Base-by-base conservation (phyloP, 257 asterid genomes). In the Haberlea rhodopensis region DNA sequence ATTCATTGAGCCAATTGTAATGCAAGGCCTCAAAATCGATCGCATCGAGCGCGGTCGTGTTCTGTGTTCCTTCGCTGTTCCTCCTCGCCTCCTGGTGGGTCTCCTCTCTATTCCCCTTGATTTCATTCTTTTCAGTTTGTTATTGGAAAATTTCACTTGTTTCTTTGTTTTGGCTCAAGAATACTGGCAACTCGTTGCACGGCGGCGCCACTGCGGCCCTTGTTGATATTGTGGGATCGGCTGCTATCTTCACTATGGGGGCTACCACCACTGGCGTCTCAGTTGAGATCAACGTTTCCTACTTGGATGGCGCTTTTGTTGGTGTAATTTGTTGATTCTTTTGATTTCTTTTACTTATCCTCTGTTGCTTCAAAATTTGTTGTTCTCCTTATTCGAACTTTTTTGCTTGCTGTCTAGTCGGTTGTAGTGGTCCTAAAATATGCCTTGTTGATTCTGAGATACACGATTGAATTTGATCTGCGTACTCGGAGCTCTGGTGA, bases 121-220 rank as follows among this genome's bases (percentile, higher is more conserved):
- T 51, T 23, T 46, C n/a, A 23, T 20, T 37, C 25, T 11, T 26
- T 53, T 48, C 13, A n/a, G 46, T 71, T 46, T 63, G 5, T 7
- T 62, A 6, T 37, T n/a, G n/a, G 45, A 54, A 48, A 16, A 23
- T 31, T 49, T 13, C 55, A 29, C 8, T 69, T 48, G 54, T 22
- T 51, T 57, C 32, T 37, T 26, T 40, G 56, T 19, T 71, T 60
- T 26, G 77, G 73, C 11, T 62, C 77, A 73, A 81, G 86, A 84
- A 84, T 52, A 43, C 74, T 15, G 96, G 81, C 13, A 88, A 84
- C 18, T 58, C 89, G 15, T 61, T 90, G 82, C 94, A 88, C 82
- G 86, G 82, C 53, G 97, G 97, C 60, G 90, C 94, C 22, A 88
- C 83, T 60, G 88, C 85, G 70, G 68, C 89, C 23, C 79, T 90